phyloP scores from a whole-genome alignment of 352 stramenopile genomes.

The Pythium coloratum region DNA sequence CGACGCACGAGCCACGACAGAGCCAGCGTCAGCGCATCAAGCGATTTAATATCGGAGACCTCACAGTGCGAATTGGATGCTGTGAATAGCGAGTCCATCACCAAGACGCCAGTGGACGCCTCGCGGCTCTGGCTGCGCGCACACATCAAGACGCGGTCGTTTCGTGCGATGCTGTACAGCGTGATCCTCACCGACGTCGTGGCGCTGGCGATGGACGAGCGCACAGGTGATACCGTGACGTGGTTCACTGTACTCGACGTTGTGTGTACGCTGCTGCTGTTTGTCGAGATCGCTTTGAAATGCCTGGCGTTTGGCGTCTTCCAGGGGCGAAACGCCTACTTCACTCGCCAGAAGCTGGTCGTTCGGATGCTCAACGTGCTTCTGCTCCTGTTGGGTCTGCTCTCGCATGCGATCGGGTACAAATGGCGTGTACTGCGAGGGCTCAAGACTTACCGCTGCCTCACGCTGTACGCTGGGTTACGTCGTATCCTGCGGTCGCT shows the following conservation, averaged over 20 bases:
- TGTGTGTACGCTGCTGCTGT: conserved; percentile 54
- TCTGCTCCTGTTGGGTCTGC: conserved; percentile 48
- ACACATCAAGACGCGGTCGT: conserved; percentile 46
- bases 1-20: not conserved
- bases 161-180: conserved; percentile 44
- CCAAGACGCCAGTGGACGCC: conserved; percentile 1
- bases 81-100: not conserved
- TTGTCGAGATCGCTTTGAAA: conserved; percentile 64
- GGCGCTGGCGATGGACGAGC: conserved; percentile 62
- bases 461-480: conserved; percentile 66
- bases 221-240: conserved; percentile 26
- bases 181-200: conserved; percentile 54
- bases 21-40: not conserved
- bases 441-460: conserved; percentile 62
- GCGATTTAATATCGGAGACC: conserved; percentile 18
- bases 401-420: conserved; percentile 36
- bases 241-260: conserved; percentile 42
- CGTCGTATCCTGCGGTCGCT: conserved; percentile 70
- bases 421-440: conserved; percentile 58
- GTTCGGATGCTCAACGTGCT: conserved; percentile 56
- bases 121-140: conserved; percentile 32
- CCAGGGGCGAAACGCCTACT: conserved; percentile 45
- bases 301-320: conserved; percentile 52
- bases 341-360: conserved; percentile 36
- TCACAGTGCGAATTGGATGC: not conserved